Conservation (phyloP, 176 grass and related monocot species). For the Carex myosuroides region DNA sequence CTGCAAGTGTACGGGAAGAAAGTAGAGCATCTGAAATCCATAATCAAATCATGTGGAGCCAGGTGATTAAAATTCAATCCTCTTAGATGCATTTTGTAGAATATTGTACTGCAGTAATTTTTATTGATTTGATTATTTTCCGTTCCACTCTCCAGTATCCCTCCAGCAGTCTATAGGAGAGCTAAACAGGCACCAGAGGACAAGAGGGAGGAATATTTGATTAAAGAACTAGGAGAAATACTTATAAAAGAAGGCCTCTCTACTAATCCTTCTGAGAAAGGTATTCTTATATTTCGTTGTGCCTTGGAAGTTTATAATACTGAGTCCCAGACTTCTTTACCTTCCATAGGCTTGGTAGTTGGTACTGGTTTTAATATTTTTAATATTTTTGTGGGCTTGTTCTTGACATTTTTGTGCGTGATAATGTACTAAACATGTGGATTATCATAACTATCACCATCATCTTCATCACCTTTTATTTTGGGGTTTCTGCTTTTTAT, state of each 20-base stretch:
- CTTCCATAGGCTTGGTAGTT: not conserved
- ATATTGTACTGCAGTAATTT: not conserved
- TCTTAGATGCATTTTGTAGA: slow-evolving; percentile 21
- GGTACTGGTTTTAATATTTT: not conserved
- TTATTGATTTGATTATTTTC: not conserved
- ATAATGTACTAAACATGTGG: not conserved
- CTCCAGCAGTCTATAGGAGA: slow-evolving; percentile 76
- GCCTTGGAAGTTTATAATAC: not conserved
- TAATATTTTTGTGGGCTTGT: not conserved
- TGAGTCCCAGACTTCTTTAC: not conserved
- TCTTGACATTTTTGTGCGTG: not conserved
- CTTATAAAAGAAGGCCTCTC: slow-evolving; percentile 95
- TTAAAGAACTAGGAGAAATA: slow-evolving; percentile 77
- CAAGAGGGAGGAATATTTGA: slow-evolving; percentile 64
- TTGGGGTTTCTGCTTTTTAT: slow-evolving; percentile 1
- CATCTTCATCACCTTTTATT: not conserved
- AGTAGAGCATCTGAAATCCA: slow-evolving; percentile 76
- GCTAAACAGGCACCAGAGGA: slow-evolving; percentile 81
- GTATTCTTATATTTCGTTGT: slow-evolving; percentile 33
- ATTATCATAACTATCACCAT: not conserved
- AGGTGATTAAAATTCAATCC: slow-evolving; percentile 40
- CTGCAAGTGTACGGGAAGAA: slow-evolving; percentile 61
- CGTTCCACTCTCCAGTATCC: slow-evolving; percentile 37
- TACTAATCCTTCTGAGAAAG: slow-evolving; percentile 91
- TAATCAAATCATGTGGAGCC: slow-evolving; percentile 94